A percentile compares a stretch with the other conserved stretches of the same genome.
phyloP scores from a whole-genome alignment of 1,284 basidiomycete species.

The Termitomyces sp. region DNA sequence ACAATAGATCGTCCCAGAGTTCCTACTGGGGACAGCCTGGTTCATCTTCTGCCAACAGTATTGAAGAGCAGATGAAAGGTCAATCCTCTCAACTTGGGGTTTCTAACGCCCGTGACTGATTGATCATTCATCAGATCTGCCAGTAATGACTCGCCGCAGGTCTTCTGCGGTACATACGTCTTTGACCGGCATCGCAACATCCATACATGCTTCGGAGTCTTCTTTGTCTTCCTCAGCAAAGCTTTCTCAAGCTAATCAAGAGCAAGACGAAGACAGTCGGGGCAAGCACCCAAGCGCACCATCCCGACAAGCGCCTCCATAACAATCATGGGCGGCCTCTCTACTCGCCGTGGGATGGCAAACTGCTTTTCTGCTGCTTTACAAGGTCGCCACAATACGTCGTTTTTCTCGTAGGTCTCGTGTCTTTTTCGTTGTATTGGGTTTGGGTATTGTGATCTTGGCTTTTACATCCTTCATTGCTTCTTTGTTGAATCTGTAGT shows the following conservation, averaged over 20 bases:
- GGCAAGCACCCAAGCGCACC: background rate
- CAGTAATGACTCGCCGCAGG: constrained; percentile 12
- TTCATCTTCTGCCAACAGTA: constrained; percentile 10
- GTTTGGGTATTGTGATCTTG: constrained; percentile 8
- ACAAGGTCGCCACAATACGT: constrained; percentile 12
- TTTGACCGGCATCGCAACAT: constrained; percentile 4
- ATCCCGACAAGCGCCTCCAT: constrained; percentile 6
- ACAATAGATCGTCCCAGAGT: constrained; percentile 16
- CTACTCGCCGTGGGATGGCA: constrained; percentile 10
- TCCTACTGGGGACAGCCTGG: constrained; percentile 20
- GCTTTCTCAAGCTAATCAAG: background rate
- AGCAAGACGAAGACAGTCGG: background rate
- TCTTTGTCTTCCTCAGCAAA: background rate
- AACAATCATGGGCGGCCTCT: constrained; percentile 22
- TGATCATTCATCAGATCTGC: constrained; percentile 11
- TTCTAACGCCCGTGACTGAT: background rate
- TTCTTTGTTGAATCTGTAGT: constrained; percentile 1
- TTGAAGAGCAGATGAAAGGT: constrained; percentile 19
- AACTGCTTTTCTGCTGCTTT: constrained; percentile 8
- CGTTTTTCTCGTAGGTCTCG: background rate
- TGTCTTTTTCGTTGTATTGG: constrained; percentile 4
- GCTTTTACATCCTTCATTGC: background rate
- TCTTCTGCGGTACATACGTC: constrained; percentile 4
- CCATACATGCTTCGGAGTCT: constrained; percentile 6
- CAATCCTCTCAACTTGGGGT: background rate